These are phyloP conservation scores for Trichopus zeylanicus DNA, from an alignment of 116 monocot species.

Conservation along the genomic window DNA sequence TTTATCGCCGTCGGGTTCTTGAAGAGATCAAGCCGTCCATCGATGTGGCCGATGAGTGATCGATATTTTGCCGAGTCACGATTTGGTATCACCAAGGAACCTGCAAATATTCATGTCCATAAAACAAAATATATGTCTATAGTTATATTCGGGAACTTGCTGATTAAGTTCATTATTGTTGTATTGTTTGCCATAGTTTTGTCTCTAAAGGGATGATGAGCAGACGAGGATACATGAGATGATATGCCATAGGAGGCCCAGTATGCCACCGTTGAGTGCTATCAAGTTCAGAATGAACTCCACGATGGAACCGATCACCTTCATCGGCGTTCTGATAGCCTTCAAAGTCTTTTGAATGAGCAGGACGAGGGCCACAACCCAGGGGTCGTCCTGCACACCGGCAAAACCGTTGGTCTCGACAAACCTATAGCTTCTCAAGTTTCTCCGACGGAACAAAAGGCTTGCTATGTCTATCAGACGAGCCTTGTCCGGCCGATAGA, in stretches of 20 bases:
- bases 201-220: no score
- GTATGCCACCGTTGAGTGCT: conserved; percentile 12
- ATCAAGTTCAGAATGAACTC: conserved; percentile 12
- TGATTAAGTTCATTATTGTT: no score
- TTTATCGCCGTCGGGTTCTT: not conserved
- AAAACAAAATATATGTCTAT: not conserved
- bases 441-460: not conserved
- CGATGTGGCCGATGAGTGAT: conserved; percentile 3
- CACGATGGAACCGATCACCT: not conserved
- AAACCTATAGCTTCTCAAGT: not conserved
- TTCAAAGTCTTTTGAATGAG: conserved; percentile 5
- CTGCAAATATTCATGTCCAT: not conserved
- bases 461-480: conserved; percentile 1
- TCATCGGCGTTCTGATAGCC: not conserved
- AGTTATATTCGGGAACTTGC: no score
- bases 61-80: conserved; percentile 5
- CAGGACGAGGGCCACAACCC: not conserved
- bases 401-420: conserved; percentile 4
- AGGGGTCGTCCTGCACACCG: not conserved
- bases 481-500: conserved; percentile 2
- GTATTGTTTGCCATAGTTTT: no score
- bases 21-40: conserved; percentile 4
- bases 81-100: conserved; percentile 6
- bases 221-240: conserved; percentile 9
- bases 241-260: conserved; percentile 1